Base-by-base conservation (phyloP, 441 rosid species). In the Dalechampia spathulata region DNA sequence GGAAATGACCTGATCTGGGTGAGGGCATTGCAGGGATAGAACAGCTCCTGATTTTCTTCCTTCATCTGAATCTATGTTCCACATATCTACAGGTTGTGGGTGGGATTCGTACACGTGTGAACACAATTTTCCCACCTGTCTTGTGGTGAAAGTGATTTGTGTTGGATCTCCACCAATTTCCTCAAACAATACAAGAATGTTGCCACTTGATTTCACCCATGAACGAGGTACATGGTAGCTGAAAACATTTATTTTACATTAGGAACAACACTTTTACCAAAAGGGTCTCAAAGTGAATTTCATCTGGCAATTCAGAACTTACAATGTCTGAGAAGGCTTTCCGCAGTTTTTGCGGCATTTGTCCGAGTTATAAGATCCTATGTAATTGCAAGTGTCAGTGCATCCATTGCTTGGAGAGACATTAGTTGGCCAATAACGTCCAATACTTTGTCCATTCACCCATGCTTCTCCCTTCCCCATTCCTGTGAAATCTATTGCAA, bases 151-250 rank as follows among this genome's bases (percentile, higher is more conserved):
- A 54, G 81, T 69, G 55, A 93, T 78, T 58, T 77, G 60, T 21
- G 82, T 78, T n/a, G 97, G 97, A 77, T 93, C 93, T 44, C 99
- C 99, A 28, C 99, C 96, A 36, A 70, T 56, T 60, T 93, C 97
- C 78, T 89, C 99, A 13, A 93, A 85, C 72, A 93, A 68, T 43
- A 93, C 97, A 51, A 93, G 80, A 40, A 69, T 77, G 75, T 93
- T 93, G 23, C 78, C 85, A 8, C 80, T 82, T 32, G 90, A 67
- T 71, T 81, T 59, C 54, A 89, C 52, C 99, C 99, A 93, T 21
- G 97, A 85, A 32, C 96, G 99, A 20, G 99, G 99, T 39, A 93
- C 79, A 28, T 93, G 99, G 67, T 93, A 87, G 73, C 99, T 89
- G 72, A 43, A 30, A 65, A 43, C n/a, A 57, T 51, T 39, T 42